A percentile compares a stretch with the other conserved stretches of the same genome.
These are phyloP conservation scores for Scenedesmus sp. DNA, from an alignment of 163 green algal genomes.

Conservation along the genomic window DNA sequence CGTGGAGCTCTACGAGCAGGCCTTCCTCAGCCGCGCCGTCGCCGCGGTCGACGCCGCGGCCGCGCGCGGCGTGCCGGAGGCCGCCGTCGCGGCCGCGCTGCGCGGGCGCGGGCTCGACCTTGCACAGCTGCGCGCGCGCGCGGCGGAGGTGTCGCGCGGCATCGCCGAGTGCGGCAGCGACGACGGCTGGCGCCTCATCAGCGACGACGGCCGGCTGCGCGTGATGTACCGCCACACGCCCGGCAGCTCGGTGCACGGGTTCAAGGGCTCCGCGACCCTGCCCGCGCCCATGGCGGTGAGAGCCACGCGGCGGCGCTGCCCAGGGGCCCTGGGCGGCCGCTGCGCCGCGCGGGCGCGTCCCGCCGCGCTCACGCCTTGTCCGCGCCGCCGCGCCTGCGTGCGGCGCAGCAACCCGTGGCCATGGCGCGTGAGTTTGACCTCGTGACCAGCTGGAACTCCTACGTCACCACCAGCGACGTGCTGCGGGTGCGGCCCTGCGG, in stretches of 20 bases:
- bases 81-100: conserved; percentile 17
- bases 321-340: no score
- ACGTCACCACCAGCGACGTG: conserved; percentile 53
- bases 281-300: conserved; percentile 50
- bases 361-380: no score
- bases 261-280: conserved; percentile 59
- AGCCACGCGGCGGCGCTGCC: no score
- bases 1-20: conserved; percentile 27
- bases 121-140: conserved; percentile 4
- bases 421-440: conserved; percentile 77
- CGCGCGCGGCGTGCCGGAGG: conserved; percentile 13
- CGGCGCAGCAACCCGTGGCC: conserved; percentile 60
- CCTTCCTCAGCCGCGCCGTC: conserved; percentile 24
- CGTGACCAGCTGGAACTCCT: conserved; percentile 61
- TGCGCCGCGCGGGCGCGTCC: no score
- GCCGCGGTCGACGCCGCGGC: not conserved
- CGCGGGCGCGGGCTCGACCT: conserved; percentile 2
- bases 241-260: conserved; percentile 60
- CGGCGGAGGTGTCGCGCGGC: conserved; percentile 19
- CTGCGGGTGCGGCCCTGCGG: conserved; percentile 47
- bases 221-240: conserved; percentile 63
- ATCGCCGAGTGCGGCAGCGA: conserved; percentile 36
- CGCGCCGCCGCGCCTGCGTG: not conserved
- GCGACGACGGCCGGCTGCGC: conserved; percentile 55
- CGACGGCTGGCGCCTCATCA: conserved; percentile 34